Base-by-base conservation (phyloP, 805 yeast genomes). In the Candida stauntonica region DNA sequence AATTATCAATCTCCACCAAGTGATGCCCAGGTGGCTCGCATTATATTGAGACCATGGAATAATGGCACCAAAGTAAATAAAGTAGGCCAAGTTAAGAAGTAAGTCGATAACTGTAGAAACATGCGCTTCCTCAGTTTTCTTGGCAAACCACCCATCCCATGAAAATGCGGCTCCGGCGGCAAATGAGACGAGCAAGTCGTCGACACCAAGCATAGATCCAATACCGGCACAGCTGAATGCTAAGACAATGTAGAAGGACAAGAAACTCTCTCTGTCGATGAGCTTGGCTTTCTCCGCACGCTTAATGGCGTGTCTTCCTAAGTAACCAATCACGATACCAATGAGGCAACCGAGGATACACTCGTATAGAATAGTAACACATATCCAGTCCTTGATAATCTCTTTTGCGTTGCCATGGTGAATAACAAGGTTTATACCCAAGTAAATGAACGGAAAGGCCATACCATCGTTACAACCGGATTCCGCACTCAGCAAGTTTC, bases 391-490 rank as follows among this genome's bases (percentile, higher is more conserved):
- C 53, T 80, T 79, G 20, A 87, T 74, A 42, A 88, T 84, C 45
- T 75, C 78, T 3, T 77, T 73, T 2, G 79, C 75, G 37, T 84
- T 62, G 4, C 84, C 84, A 21, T 72, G 70, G 55, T 82, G 77
- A n/a, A 77, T 58, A 36, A 88, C 74, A 33, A 87, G 57, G 55
- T 81, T 74, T 45, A 86, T 63, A 2, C 93, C 78, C 29, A 89
- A 55, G 60, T 63, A 71, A 70, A 86, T 84, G 56, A 88, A 88
- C 0, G 97, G 97, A 55, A 86, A 88, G 0, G 96, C 96, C 93
- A 88, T 82, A 31, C 97, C 97, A 56, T 88, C 97, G 60, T 88
- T 88, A 58, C 95, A 84, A 4, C 89, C 94, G 0, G 91, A 81
- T 52, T 84, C 94, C 0, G 95, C 95, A 21, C 89, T 76, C 18